These are phyloP conservation scores for Mimosa bimucronata DNA, from an alignment of 306 rosid species.

Conservation along the genomic window DNA sequence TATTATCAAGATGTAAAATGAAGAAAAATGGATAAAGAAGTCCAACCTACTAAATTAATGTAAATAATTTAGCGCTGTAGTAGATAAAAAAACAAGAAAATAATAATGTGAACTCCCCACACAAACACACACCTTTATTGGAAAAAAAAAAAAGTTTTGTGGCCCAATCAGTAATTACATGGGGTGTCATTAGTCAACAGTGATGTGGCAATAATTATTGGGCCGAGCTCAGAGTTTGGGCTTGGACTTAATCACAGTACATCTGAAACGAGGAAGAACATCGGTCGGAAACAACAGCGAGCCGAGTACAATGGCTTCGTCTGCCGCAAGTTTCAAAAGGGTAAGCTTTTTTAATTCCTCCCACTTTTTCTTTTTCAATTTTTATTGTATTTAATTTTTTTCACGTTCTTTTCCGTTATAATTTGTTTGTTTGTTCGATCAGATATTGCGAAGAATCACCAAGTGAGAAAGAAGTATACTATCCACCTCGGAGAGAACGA, in stretches of 20 bases:
- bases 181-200: too few relatives aligned
- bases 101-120: too few relatives aligned
- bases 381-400: background rate
- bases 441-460: conserved; percentile 97
- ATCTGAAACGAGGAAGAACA: background rate
- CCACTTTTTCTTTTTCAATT: background rate
- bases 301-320: conserved; percentile 52
- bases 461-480: conserved; percentile 92
- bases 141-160: too few relatives aligned
- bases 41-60: too few relatives aligned
- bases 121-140: too few relatives aligned
- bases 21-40: too few relatives aligned
- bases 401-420: background rate
- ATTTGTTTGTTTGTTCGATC: conserved; percentile 4
- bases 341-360: conserved; percentile 30
- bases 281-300: background rate
- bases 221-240: background rate
- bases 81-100: too few relatives aligned
- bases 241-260: background rate
- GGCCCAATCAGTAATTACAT: too few relatives aligned
- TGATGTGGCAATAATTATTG: background rate
- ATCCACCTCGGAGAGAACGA: conserved; percentile 97
- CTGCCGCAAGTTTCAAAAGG: conserved; percentile 83
- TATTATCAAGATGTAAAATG: too few relatives aligned
- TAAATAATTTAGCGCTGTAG: too few relatives aligned